These are phyloP conservation scores for Warburgia ugandensis DNA, from an alignment of 164 flowering plant genomes.

Conservation along the genomic window DNA sequence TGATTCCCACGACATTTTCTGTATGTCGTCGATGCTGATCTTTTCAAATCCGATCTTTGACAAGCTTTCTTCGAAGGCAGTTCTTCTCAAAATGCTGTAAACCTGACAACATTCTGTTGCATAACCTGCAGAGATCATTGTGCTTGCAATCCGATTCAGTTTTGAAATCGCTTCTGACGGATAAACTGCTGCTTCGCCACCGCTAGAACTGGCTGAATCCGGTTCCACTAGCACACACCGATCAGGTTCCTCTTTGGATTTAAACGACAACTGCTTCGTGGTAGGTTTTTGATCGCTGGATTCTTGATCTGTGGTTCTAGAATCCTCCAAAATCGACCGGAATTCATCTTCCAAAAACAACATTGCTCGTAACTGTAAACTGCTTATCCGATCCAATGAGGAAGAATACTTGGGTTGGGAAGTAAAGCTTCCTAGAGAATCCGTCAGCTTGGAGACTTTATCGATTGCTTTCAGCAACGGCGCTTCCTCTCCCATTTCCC, in stretches of 20 bases:
- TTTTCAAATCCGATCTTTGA: constrained; percentile 36
- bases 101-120: constrained; percentile 57
- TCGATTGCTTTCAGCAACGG: constrained; percentile 23
- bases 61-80: constrained; percentile 33
- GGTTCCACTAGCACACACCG: constrained; percentile 13
- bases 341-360: constrained; percentile 58
- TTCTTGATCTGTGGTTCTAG: constrained; percentile 1
- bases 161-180: constrained; percentile 26
- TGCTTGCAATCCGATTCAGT: constrained; percentile 33
- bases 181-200: constrained; percentile 17
- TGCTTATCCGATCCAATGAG: constrained; percentile 23
- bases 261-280: constrained; percentile 6
- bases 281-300: too few relatives aligned
- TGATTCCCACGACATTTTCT: constrained; percentile 66
- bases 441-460: constrained; percentile 19
- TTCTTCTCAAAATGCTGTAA: constrained; percentile 35
- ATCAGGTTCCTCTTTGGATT: constrained; percentile 6
- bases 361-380: constrained; percentile 50
- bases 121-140: constrained; percentile 57
- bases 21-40: constrained; percentile 60
- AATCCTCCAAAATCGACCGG: constrained; percentile 41
- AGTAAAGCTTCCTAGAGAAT: constrained; percentile 9
- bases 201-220: constrained; percentile 1
- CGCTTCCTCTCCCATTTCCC: constrained; percentile 12
- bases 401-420: constrained; percentile 5